Percentiles rank a stretch among this genome's conserved stretches.
Conservation (phyloP, 306 rosid species). For the Rosa rugosa region DNA sequence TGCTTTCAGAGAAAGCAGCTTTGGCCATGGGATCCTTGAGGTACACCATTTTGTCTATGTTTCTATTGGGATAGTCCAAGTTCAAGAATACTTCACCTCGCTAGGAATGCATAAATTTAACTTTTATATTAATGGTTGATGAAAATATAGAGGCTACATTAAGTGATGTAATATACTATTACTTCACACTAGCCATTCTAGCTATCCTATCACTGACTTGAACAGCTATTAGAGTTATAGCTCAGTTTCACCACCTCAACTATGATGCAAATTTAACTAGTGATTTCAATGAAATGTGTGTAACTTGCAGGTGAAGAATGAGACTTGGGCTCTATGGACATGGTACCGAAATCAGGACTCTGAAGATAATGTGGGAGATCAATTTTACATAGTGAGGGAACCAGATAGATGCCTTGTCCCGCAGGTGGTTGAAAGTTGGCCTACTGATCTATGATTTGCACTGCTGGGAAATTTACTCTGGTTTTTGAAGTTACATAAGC, state of each 20-base stretch:
- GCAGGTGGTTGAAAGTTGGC: conserved; percentile 18
- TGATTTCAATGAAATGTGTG: conserved; percentile 16
- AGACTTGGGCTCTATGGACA: conserved; percentile 78
- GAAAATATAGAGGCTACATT: neutral
- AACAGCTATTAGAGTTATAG: neutral
- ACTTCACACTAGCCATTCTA: neutral
- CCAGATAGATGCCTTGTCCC: conserved; percentile 48
- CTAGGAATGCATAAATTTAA: neutral
- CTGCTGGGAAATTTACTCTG: neutral
- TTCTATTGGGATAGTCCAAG: neutral
- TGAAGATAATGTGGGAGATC: conserved; percentile 55
- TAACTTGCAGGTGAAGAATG: conserved; percentile 67
- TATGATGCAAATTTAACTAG: neutral
- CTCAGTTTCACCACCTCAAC: neutral
- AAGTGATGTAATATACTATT: neutral
- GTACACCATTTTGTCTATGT: conserved; percentile 32
- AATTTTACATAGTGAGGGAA: conserved; percentile 76
- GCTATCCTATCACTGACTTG: neutral
- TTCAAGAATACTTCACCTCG: neutral
- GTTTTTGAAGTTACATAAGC: neutral
- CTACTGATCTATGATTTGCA: conserved; percentile 29
- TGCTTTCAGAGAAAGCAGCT: conserved; percentile 75
- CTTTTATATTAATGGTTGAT: neutral
- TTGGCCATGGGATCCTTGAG: conserved; percentile 80
- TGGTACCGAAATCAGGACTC: conserved; percentile 81